A percentile compares a stretch with the other conserved stretches of the same genome.
Conservation (phyloP, 164 flowering plant genomes). For the Nymphaea colorata region DNA sequence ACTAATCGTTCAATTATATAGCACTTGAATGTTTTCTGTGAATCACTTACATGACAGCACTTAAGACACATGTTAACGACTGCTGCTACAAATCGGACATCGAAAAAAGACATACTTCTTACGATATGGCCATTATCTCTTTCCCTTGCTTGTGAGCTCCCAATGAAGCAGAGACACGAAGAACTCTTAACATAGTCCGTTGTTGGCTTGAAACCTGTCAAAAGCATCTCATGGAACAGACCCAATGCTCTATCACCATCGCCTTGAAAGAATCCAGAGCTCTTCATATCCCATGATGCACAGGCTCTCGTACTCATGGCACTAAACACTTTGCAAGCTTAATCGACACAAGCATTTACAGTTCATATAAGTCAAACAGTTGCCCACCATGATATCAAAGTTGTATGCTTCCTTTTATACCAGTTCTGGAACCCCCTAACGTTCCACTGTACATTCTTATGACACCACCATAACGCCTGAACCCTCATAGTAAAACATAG, state of each 20-base stretch:
- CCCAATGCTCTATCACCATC: neutral
- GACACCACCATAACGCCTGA: neutral
- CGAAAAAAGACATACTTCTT: neutral
- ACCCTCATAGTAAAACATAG: neutral
- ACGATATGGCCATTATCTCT: neutral
- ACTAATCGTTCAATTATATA: neutral
- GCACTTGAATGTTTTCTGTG: neutral
- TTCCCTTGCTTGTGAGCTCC: neutral
- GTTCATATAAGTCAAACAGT: neutral
- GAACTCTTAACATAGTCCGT: neutral
- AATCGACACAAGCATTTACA: neutral
- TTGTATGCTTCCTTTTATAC: too few relatives aligned
- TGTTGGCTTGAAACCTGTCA: neutral
- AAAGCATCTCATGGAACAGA: neutral
- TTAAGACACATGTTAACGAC: constrained; percentile 58
- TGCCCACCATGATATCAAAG: neutral
- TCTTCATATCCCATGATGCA: constrained; percentile 2
- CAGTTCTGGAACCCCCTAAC: too few relatives aligned
- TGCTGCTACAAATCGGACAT: neutral
- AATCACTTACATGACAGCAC: constrained; percentile 35
- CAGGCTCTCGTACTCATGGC: constrained; percentile 1
- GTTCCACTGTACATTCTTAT: too few relatives aligned
- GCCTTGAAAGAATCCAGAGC: neutral
- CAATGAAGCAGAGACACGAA: neutral
- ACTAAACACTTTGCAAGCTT: neutral